phyloP scores from a whole-genome alignment of 257 asterid genomes.

The Fraxinus quadrangulata region DNA sequence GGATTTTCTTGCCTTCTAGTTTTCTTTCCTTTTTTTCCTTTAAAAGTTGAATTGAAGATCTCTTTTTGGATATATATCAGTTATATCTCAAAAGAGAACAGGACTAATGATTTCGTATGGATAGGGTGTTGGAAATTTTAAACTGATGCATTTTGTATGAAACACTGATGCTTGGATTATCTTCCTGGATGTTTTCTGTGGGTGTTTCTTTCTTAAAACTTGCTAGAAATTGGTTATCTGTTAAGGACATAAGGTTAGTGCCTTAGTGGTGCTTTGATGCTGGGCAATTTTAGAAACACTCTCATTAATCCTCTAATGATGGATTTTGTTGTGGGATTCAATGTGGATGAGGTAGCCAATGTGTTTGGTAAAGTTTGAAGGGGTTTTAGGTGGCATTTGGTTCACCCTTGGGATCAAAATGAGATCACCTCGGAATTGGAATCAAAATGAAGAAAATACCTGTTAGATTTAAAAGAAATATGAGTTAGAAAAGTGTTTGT shows the following conservation, averaged over 20 bases:
- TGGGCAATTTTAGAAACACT: background rate
- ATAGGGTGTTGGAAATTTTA: background rate
- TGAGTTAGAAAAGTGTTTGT: background rate
- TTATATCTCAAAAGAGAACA: background rate
- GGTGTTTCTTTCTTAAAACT: background rate
- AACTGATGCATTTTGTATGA: background rate
- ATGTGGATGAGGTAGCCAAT: background rate
- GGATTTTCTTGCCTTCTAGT: background rate
- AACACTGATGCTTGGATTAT: background rate
- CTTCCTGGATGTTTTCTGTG: background rate
- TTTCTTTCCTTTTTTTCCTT: background rate
- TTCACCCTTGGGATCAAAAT: background rate
- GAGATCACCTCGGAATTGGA: background rate
- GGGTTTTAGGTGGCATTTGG: background rate
- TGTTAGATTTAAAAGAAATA: background rate
- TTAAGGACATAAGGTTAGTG: background rate
- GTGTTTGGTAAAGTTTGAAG: background rate
- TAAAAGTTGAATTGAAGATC: constrained; percentile 4
- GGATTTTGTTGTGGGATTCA: background rate
- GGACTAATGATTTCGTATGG: background rate
- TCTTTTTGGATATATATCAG: background rate
- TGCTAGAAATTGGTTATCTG: background rate
- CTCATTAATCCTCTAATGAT: background rate
- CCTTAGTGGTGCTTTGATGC: background rate
- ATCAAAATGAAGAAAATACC: background rate